Evolutionary conservation across 2,329 filamentous ascomycete species (phyloP).

Genomic region (Botryosphaeria dothidea): DNA sequence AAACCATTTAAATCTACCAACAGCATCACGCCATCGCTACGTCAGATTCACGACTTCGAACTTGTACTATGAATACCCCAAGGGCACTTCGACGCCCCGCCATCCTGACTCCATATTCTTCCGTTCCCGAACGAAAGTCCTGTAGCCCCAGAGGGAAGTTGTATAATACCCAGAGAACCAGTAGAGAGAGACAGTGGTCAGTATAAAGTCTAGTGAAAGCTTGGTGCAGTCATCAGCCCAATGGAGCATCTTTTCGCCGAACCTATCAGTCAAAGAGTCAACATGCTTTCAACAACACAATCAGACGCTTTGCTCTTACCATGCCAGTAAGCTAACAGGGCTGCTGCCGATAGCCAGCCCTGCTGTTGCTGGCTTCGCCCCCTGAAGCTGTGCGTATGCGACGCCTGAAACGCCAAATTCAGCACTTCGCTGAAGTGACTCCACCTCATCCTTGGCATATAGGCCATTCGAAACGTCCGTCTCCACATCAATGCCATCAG

Average conservation of each 20-base stretch:
- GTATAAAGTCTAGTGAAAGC: not conserved
- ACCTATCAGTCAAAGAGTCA: no score
- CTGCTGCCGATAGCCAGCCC: no score
- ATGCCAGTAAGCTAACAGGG: no score
- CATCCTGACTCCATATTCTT: not conserved
- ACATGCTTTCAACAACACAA: no score
- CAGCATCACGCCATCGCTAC: no score
- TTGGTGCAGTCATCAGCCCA: not conserved
- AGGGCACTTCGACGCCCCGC: no score
- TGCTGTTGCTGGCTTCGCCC: no score
- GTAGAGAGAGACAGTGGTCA: not conserved
- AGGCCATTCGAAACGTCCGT: not conserved
- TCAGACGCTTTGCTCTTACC: no score
- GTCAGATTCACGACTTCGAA: no score
- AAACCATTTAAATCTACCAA: no score
- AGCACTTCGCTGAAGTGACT: not conserved
- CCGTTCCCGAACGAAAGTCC: not conserved
- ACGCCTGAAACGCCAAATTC: not conserved
- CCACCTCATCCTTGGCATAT: not conserved
- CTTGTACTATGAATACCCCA: no score
- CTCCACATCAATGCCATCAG: not conserved
- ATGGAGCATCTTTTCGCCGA: not conserved
- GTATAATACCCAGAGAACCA: not conserved
- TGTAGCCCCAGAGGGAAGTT: not conserved
- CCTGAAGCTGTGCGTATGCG: not conserved